Base-by-base conservation (phyloP, 2,329 filamentous ascomycete species). In the Cytospora paraplurivora region DNA sequence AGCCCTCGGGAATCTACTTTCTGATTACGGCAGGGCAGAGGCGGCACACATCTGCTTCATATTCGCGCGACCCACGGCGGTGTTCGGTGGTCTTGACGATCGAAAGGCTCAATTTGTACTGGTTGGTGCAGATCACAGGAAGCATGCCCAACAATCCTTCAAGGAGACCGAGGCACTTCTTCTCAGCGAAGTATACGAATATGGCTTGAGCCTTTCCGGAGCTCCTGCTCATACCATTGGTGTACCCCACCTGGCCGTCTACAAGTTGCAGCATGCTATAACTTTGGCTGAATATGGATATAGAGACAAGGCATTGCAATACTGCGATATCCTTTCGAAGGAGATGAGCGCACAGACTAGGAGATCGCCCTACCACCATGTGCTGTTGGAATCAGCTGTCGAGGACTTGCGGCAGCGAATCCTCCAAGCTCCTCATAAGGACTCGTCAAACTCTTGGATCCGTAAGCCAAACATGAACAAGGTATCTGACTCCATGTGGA, bases 161-260 rank as follows among this genome's bases (percentile, higher is more conserved):
- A 87, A 89, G 67, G 93, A 98, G 70, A 83, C 91, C 7, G 93
- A 98, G 72, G 85, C 92, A 4, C 85, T 97, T n/a, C 81, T 97
- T 57, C 84, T 99, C n/a, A 98, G 92, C 50, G 95, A 99, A 75
- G 87, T 97, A 0, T 98, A 96, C 71, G 95, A 99, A 74, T 98
- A 92, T 74, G 93, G 91, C 0, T 80, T 92, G 12, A 91, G 91
- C 11, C 83, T 98, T 15, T 82, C 89, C 2, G 84, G 83, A 27
- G 80, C 81, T 34, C 81, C 83, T 2, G 78, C 82, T 27, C 76
- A 82, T 11, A 76, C 81, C 0, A 79, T 86, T 38, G 82, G 84
- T 49, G 84, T 91, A 63, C 92, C 94, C 13, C 93, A 99, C 75
- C 78, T 99, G 38, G 87, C 96, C 63, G 87, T 89, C 1, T 98